Evolutionary conservation across 75 land plant species (phyloP).

Genomic region (Pinus taeda): DNA sequence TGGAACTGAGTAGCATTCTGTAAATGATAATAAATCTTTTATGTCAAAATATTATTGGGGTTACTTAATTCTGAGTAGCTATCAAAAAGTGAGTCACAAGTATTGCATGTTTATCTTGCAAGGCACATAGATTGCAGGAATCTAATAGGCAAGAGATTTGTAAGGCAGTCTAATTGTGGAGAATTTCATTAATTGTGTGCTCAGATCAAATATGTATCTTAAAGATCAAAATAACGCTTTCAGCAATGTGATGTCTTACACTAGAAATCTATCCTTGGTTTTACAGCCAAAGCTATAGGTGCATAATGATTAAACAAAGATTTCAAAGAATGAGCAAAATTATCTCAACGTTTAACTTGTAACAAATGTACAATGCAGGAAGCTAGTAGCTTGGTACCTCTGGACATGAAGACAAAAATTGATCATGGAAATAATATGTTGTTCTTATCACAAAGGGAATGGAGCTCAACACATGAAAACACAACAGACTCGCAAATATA

Average conservation of each 20-base stretch:
- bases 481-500: background rate
- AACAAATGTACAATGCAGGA: background rate
- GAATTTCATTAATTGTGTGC: background rate
- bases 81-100: background rate
- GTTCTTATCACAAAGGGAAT: slow-evolving; percentile 4
- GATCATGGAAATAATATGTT: background rate
- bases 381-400: background rate
- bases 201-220: background rate
- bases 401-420: background rate
- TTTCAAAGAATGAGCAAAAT: background rate
- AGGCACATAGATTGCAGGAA: background rate
- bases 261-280: background rate
- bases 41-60: background rate
- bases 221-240: background rate
- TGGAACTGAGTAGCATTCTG: background rate
- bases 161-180: background rate
- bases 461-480: background rate
- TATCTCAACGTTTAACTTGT: background rate
- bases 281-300: background rate
- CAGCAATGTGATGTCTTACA: background rate
- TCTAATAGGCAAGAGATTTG: background rate
- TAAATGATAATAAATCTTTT: background rate
- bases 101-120: background rate
- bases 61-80: background rate
- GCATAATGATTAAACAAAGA: background rate